Base-by-base conservation (phyloP, 2,329 filamentous ascomycete species). In the Colletotrichum shisoi region DNA sequence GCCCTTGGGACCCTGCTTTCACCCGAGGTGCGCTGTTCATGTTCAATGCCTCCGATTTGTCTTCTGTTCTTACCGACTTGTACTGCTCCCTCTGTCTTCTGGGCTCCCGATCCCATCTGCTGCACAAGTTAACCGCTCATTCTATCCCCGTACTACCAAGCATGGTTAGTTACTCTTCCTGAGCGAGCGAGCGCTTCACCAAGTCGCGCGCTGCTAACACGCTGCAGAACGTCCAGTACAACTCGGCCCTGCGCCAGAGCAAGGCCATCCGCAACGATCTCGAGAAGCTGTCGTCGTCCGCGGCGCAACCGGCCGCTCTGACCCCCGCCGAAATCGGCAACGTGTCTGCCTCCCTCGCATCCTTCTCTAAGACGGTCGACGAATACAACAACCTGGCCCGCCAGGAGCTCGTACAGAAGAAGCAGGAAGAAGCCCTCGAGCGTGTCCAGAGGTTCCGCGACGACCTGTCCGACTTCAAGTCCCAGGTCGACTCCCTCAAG, bases 351-450 rank as follows among this genome's bases (percentile, higher is more conserved):
- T 91, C 91, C 15, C 81, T 96, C 37, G 89, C 91, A 49, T 80
- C 93, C 67, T 93, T 99, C 78, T 87, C 91, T 53, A 92, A 95
- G 69, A 96, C 93, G 0, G 85, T 99, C 71, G 94, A 97, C 80
- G 94, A 97, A 76, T 99, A 99, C 82, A 88, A 91, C 74, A 85
- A 86, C 62, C 87, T 96, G 37, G 91, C 94, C 1, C 91, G 92
- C 71, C 91, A 94, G 73, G 95, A 99, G 78, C 87, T 97, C 39
- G 94, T 96, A 63, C 86, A 91, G 4, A 90, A 92, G 67, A 99
- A 98, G 80, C 92, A 96, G 72, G 90, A 95, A 68, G 97, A 98
- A 75, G 95, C 94, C 1, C 84, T 88, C 70, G 93, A 96, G 75
- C 88, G 95, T 51, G 85, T 97, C 66, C 91, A 91, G 78, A 92